Base-by-base conservation (phyloP, 108 stramenopile species). In the Nitzschia putrida region DNA sequence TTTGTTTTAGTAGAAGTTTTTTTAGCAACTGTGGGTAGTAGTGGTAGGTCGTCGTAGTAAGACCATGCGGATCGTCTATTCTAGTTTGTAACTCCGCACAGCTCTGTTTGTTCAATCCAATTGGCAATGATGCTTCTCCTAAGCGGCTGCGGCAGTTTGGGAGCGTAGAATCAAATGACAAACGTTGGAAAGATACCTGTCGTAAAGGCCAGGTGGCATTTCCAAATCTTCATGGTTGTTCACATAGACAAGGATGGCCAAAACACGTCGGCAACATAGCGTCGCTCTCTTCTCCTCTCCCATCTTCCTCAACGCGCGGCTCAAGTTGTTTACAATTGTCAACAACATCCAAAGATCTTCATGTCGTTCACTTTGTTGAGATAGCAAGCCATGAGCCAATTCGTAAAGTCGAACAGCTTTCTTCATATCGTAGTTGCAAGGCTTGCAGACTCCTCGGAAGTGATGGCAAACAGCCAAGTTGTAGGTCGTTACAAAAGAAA, bases 401-500 rank as follows among this genome's bases (percentile, higher is more conserved):
- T 63, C 61, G 8, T 63, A 63, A 23, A 37, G 18, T 2, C 40
- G 43, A 43, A 39, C 44, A 0, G 61, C 5, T 8, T 45, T 63
- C 14, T 20, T 26, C 61, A 63, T 16, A 44, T 37, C n/a, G n/a
- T 21, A 10, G 8, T 13, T 45, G 10, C 44, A 8, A 6, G 22
- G 12, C 11, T 22, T n/a, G 22, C 0, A 23, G 21, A 47, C 12
- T 63, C 61, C 61, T 13, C 13, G 42, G 23, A 63, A 63, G 23
- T 63, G 61, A 24, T 63, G 44, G 44, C 61, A 63, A 8, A 63
- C 2, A 3, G 61, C 61, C 43, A 63, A 26, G 22, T 63, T 63
- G 61, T 24, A 45, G 3, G 61, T 45, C 2, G 61, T 43, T 21
- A 63, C 44, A 47, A 18, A 63, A 7, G 44, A 24, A 12, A 63